Evolutionary conservation across 148 eudicot genomes (phyloP), one percentile per base, ranked within the genome.

Genomic region (Spergularia bocconei): DNA sequence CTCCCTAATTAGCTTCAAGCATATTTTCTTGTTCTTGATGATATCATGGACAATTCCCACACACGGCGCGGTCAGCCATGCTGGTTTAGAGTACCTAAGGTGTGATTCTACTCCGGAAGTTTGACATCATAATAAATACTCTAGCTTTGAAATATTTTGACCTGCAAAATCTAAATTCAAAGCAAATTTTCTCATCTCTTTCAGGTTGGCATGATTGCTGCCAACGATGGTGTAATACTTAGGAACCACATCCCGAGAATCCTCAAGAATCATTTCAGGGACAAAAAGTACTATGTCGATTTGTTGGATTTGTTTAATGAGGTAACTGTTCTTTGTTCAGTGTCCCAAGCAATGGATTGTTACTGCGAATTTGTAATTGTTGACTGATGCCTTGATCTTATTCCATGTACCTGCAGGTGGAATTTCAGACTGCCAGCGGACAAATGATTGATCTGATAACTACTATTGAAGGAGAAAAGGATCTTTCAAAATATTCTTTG

Each of bases 401-500:
- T 57, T 13, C 68, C 67, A 54, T 64, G 12, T 58, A 25, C 17
- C 17, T 23, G 25, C 78, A 95, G 99, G 94, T 92, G 44, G 99
- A 96, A 79, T 92, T 89, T 77, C 99, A 92, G 80, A 96, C 99
- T 80, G 86, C 92, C 69, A 88, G 87, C 53, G 99, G 99, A 77
- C 98, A 96, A 81, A 91, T 96, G 99, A 96, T 96, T 77, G 99
- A 96, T 89, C 79, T 91, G 79, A 91, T 92, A 71, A 92, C 97
- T 52, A 91, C 97, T 41, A 80, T 91, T 78, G 92, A 85, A 77
- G 99, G 98, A 86, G 93, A 92, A 73, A 91, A 92, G 82, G 98
- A 92, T 79, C 83, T 96, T 48, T 86, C 92, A 6, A 96, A 92
- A 70, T 96, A 91, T 81, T 86, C 96, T 29, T 77, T 96, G 87